Base-by-base conservation (phyloP, 768 basidiomycete genomes). In the Suillus tomentosus region DNA sequence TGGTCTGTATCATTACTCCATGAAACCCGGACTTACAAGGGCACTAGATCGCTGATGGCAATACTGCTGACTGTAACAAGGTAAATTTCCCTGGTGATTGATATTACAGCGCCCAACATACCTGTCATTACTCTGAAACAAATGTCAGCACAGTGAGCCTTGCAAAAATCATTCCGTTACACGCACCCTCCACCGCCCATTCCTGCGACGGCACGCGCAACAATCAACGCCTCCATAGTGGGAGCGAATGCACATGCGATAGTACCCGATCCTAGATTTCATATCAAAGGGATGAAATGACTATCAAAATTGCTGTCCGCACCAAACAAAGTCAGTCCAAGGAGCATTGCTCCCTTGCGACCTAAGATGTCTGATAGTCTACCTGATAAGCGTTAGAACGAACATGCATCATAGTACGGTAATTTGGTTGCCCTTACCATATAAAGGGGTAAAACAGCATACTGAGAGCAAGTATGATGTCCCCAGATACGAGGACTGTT, bases 101-200 rank as follows among this genome's bases (percentile, higher is more conserved):
- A 50, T 66, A 63, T 62, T 10, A 39, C 55, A 57, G 69, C 45
- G 50, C 55, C 14, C 42, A 61, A 61, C 72, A 62, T 66, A 90
- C 92, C 91, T 81, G 92, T 93, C 92, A 93, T 92, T 31, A 94
- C 86, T 36, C 92, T 92, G 73, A 63, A 64, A 76, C 50, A 67
- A 67, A 62, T n/a, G 67, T 68, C 66, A 65, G 75, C 50, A 51
- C 68, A 66, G 65, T 64, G 15, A 36, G 43, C 59, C 22, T 40
- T 37, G 39, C 6, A 45, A 47, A 36, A 31, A 0, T 7, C 13
- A 31, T 7, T 24, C 14, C n/a, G 42, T 22, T 62, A 7, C 48
- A 85, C 89, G 77, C 74, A 92, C 87, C 94, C 91, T 76, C 94
- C 95, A 63, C 95, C 94, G 62, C 93, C 95, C 87, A 94, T 92